Evolutionary conservation across 331 rosid species (phyloP).

Genomic region (Erythrophleum ivorense): DNA sequence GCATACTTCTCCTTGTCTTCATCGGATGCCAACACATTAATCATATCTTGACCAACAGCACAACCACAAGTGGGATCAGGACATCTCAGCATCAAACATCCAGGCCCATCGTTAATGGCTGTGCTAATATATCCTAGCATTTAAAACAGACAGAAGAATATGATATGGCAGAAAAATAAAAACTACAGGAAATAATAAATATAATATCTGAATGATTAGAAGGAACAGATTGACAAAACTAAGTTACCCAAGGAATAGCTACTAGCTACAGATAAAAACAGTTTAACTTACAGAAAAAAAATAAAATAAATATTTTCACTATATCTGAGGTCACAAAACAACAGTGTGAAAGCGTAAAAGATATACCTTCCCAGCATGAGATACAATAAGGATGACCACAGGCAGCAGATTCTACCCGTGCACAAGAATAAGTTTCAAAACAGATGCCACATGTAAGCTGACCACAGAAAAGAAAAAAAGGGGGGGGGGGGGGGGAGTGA

Average conservation of each 20-base stretch:
- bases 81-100: conserved; percentile 91
- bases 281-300: not conserved
- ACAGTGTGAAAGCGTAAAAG: conserved; percentile 18
- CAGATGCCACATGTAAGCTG: conserved; percentile 84
- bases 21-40: conserved; percentile 58
- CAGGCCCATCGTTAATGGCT: conserved; percentile 92
- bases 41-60: conserved; percentile 86
- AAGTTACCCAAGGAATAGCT: not conserved
- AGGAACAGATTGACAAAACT: not conserved
- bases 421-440: conserved; percentile 60
- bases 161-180: conserved; percentile 16
- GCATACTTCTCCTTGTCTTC: conserved; percentile 80
- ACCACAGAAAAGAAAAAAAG: conserved; percentile 1
- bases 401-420: conserved; percentile 57
- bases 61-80: conserved; percentile 94
- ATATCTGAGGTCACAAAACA: conserved; percentile 9
- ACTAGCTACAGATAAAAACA: not conserved
- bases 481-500: too few species aligned
- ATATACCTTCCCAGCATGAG: conserved; percentile 79
- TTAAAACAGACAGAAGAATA: conserved; percentile 29
- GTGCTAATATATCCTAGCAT: conserved; percentile 77
- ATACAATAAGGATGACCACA: conserved; percentile 82
- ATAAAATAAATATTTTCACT: not conserved
- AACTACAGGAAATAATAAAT: not conserved
- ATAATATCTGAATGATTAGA: not conserved